Evolutionary conservation across 2,329 filamentous ascomycete species (phyloP), one percentile per base, ranked within the genome.

Genomic region (Xylaria multiplex): DNA sequence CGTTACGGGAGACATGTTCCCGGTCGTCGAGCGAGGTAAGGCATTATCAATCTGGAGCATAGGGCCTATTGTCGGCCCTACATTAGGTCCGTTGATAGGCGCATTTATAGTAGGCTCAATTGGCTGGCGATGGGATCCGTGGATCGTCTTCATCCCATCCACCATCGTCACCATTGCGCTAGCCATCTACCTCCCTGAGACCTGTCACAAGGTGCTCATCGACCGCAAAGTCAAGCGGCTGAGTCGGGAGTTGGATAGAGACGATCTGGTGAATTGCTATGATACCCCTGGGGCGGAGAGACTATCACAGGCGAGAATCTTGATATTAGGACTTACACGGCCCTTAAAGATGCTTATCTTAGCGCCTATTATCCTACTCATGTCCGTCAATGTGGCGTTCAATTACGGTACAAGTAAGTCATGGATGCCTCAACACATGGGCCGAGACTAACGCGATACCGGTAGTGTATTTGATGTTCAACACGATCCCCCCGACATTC

Each of bases 1-100:
- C 7, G 81, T 87, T 42, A 85, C 86, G 60, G 81, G 83, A 5
- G 86, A 89, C 70, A 72, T 87, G n/a, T 83, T 86, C 71, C 80
- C 79, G 14, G 74, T 83, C 37, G 79, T 81, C 65, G 74, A 82
- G 71, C 78, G 84, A 62, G 80, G 85, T 16, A 77, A 78, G 22
- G 83, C 84, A 50, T 81, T 85, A 65, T 82, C 84, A 1, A 77
- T 84, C 19, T 87, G 85, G 78, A 81, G 84, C 50, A 43, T 75
- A 2, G 74, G 81, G 0, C 84, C 84, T 0, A 71, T 86, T 19
- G 77, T 82, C 3, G 84, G 84, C 0, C 84, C 84, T 0, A 81
- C 81, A 0, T 66, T 81, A 6, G 84, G 81, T 0, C 84, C 84
- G 1, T 69, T 86, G 14, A 78, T 82, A 6, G 84, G 84, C 2